Evolutionary conservation across 495 filamentous ascomycete genomes (phyloP), one percentile per base, ranked within the genome.

Genomic region (Lindgomyces ingoldianus): DNA sequence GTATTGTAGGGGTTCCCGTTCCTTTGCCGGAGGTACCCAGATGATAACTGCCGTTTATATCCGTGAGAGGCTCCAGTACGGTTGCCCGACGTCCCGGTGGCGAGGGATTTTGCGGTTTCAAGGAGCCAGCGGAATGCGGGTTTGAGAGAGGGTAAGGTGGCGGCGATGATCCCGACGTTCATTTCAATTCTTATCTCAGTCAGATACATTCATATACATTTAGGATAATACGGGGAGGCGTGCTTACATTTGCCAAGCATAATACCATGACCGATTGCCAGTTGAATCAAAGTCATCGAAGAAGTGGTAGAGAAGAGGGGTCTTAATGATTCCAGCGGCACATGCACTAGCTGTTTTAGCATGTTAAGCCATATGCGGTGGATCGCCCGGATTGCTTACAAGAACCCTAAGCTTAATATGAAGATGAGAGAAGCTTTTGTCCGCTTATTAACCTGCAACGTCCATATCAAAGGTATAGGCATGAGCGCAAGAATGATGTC

Each of bases 401-500:
- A 67, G 47, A 72, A 64, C 8, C 72, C 72, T 9, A 74, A 50
- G 36, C 62, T 55, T 1, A 74, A 63, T 33, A 72, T 69, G 39
- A 69, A 52, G 18, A 59, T 60, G n/a, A 74, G 65, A 8, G 64
- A 58, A 4, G 65, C 53, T 56, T 74, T 74, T n/a, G 70, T 68
- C 6, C 72, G 67, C 9, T 33, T 55, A 52, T 72, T 72, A 57
- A 72, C 48, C 26, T 72, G 70, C 21, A 74, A 59, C 14, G 66
- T 66, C 57, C 66, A 60, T 36, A 74, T 68, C 30, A 74, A 50
- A 11, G 72, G 72, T 19, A 74, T 54, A 0, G 72, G 72, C 16
- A 72, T 11, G 18, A 72, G 39, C 18, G 72, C 72, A 51, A 74
- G 68, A 14, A 70, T 33, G 18, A 74, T 45, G 52, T 74, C 72